phyloP scores from a whole-genome alignment of 345 rosid genomes.

The Cochlearia excelsa region DNA sequence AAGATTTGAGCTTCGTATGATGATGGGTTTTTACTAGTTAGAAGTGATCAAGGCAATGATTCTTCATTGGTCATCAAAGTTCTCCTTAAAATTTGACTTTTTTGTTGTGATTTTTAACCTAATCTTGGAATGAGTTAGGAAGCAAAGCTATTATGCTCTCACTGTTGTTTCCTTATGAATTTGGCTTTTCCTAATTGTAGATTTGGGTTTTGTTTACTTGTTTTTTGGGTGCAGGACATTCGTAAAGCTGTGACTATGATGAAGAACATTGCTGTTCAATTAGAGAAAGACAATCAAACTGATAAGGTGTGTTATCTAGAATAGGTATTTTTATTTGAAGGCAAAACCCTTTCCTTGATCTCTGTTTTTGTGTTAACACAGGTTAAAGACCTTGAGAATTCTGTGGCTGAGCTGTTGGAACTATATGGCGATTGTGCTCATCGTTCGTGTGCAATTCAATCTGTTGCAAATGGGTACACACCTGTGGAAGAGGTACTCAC shows the following conservation, averaged over 20 bases:
- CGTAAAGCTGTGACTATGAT: constrained; percentile 56
- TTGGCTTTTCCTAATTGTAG: not conserved
- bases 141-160: constrained; percentile 2
- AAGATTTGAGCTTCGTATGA: constrained; percentile 3
- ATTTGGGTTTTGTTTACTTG: constrained; percentile 3
- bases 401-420: constrained; percentile 55
- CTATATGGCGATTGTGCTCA: constrained; percentile 48
- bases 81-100: constrained; percentile 4
- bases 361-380: constrained; percentile 26
- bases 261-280: constrained; percentile 70
- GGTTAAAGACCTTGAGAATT: constrained; percentile 75
- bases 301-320: constrained; percentile 47
- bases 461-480: constrained; percentile 58
- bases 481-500: constrained; percentile 55
- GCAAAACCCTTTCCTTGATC: not conserved
- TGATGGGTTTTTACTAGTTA: not conserved
- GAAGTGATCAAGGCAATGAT: not conserved
- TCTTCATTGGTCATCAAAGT: not conserved
- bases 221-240: constrained; percentile 51
- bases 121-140: not conserved
- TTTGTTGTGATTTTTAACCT: not conserved
- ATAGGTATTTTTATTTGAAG: not conserved
- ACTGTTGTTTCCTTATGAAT: not conserved
- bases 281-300: constrained; percentile 66
- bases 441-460: constrained; percentile 54